phyloP scores from a whole-genome alignment of 2,329 filamentous ascomycete species.

The Colletotrichum sp. region DNA sequence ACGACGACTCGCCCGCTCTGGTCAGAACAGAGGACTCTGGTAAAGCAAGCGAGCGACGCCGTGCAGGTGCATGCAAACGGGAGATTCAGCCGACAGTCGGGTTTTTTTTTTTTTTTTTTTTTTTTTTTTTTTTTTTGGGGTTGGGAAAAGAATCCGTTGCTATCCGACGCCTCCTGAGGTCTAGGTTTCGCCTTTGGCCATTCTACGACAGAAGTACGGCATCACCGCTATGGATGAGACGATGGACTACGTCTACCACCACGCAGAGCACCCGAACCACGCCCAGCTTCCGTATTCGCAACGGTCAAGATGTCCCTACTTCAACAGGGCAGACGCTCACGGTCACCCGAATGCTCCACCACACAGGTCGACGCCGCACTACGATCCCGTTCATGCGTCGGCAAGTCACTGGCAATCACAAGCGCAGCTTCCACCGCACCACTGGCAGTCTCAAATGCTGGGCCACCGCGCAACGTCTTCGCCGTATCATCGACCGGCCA shows the following conservation, averaged over 20 bases:
- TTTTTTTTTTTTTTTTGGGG: not conserved
- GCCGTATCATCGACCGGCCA: conserved; percentile 1
- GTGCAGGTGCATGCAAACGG: not conserved
- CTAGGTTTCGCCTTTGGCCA: not conserved
- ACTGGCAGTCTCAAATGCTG: conserved; percentile 2
- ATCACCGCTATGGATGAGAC: conserved; percentile 8
- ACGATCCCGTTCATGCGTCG: conserved; percentile 31
- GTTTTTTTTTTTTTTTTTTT: not conserved
- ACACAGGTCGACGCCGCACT: conserved; percentile 23
- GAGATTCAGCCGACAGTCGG: not conserved
- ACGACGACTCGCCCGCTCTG: not conserved
- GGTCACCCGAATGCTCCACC: not conserved
- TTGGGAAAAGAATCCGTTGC: not conserved
- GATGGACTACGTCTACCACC: conserved; percentile 20
- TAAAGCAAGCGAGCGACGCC: conserved; percentile 5
- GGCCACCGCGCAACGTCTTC: not conserved
- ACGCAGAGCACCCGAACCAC: conserved; percentile 2
- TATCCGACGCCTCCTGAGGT: not conserved
- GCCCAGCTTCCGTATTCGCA: conserved; percentile 1
- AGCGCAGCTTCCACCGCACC: not conserved
- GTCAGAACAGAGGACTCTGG: not conserved
- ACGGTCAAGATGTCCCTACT: conserved; percentile 7
- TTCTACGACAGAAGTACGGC: not conserved
- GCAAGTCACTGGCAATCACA: conserved; percentile 27
- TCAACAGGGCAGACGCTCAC: not conserved